Percentiles rank a stretch among this genome's conserved stretches.
Conservation (phyloP, 495 filamentous ascomycete species). For the Penicillium alfredii region DNA sequence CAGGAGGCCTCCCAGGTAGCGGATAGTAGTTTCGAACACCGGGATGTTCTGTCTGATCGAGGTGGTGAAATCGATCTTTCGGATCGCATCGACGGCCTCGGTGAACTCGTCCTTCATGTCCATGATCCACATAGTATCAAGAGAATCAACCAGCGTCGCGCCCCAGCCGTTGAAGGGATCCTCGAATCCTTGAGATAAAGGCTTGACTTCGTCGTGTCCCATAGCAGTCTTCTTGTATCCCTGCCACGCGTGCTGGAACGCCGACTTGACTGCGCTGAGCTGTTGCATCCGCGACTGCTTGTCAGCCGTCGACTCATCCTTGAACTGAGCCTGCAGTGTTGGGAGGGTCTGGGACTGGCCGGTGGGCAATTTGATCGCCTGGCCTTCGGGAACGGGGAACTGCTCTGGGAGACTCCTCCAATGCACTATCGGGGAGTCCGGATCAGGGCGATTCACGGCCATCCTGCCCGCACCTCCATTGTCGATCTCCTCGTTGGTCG, state of each 20-base stretch:
- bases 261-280: constrained; percentile 56
- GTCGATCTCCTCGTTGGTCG: constrained; percentile 4
- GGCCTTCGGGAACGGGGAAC: constrained; percentile 63
- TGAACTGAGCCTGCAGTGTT: constrained; percentile 67
- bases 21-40: constrained; percentile 81
- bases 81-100: constrained; percentile 70
- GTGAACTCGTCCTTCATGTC: constrained; percentile 83
- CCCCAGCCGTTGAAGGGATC: constrained; percentile 94
- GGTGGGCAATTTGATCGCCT: constrained; percentile 70
- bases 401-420: constrained; percentile 68
- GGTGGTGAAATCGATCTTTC: constrained; percentile 84
- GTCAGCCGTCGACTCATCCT: constrained; percentile 53
- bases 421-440: constrained; percentile 41
- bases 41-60: constrained; percentile 59
- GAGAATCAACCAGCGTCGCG: constrained; percentile 84
- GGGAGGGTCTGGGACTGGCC: constrained; percentile 63
- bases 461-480: constrained; percentile 27
- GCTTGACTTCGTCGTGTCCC: constrained; percentile 72
- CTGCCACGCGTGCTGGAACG: constrained; percentile 69
- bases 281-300: constrained; percentile 58
- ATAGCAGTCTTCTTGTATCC: constrained; percentile 71
- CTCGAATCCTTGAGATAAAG: constrained; percentile 51
- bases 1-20: constrained; percentile 77
- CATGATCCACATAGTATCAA: constrained; percentile 98
- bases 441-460: constrained; percentile 33